phyloP scores from a whole-genome alignment of 192 early-diverging fungal genomes.

The Coemansia sp. region DNA sequence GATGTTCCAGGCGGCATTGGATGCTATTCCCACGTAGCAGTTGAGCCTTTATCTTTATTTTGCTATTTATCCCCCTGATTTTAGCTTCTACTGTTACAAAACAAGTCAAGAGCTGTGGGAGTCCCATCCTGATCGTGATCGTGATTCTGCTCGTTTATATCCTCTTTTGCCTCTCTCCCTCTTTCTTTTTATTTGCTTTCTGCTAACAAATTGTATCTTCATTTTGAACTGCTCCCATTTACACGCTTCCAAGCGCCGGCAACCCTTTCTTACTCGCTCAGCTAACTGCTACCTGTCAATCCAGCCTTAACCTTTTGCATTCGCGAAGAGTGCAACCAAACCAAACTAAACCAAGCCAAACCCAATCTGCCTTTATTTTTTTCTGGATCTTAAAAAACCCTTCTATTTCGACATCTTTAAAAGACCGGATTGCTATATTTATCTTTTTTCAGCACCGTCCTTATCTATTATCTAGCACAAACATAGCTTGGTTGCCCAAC shows the following conservation, averaged over 20 bases:
- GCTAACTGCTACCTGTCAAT: not conserved
- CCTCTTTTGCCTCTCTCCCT: constrained; percentile 3
- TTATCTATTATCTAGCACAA: too few relatives aligned
- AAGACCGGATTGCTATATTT: not conserved
- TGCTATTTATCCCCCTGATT: too few relatives aligned
- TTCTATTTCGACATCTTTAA: not conserved
- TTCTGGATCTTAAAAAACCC: not conserved
- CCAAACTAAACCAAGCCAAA: not conserved
- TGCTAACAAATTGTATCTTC: not conserved
- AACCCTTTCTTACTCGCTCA: not conserved
- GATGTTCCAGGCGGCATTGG: constrained; percentile 74
- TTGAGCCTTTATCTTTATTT: not conserved
- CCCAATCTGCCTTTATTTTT: constrained; percentile 7
- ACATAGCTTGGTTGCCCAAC: not conserved
- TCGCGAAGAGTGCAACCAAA: not conserved
- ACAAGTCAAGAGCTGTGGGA: too few relatives aligned
- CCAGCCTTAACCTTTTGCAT: not conserved
- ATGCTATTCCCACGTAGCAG: constrained; percentile 34
- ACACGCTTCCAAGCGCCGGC: not conserved
- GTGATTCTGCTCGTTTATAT: not conserved
- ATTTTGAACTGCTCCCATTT: constrained; percentile 1
- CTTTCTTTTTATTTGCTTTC: constrained; percentile 2
- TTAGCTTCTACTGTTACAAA: not conserved
- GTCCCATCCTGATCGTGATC: not conserved
- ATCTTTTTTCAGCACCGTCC: too few relatives aligned